These are phyloP conservation scores for Hermanozyma aechmeae DNA, from an alignment of 805 yeast genomes.

Conservation along the genomic window DNA sequence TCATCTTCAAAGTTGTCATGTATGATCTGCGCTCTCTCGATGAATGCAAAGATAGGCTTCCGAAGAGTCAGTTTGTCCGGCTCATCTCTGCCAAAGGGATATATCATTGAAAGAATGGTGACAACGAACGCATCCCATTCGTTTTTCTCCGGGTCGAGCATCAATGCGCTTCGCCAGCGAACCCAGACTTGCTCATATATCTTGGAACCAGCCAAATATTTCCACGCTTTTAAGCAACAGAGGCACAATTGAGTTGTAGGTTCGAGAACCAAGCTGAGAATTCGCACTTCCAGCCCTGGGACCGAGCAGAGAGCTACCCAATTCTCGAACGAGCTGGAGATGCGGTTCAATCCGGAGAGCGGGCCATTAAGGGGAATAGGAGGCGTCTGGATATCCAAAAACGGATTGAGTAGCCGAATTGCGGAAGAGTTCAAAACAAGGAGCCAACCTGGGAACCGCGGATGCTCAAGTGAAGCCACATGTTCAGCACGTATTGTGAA, in stretches of 20 bases:
- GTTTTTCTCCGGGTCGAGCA: slow-evolving; percentile 28
- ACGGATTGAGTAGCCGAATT: slow-evolving; percentile 45
- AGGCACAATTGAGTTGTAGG: slow-evolving; percentile 38
- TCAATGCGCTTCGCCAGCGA: slow-evolving; percentile 50
- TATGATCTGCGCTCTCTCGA: slow-evolving; percentile 15
- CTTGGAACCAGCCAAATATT: slow-evolving; percentile 47
- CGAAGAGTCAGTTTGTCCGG: slow-evolving; percentile 15
- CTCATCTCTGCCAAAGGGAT: slow-evolving; percentile 31
- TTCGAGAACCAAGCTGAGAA: slow-evolving; percentile 26
- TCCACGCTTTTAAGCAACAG: slow-evolving; percentile 40
- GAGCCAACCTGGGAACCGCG: slow-evolving; percentile 35
- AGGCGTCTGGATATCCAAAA: slow-evolving; percentile 38
- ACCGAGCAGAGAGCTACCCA: slow-evolving; percentile 14
- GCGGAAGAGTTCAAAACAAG: slow-evolving; percentile 27
- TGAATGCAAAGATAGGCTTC: too few species aligned
- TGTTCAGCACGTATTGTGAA: slow-evolving; percentile 11
- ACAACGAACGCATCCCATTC: slow-evolving; percentile 57
- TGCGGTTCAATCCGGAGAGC: slow-evolving; percentile 11
- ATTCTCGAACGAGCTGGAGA: slow-evolving; percentile 21
- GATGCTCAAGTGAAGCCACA: slow-evolving; percentile 22
- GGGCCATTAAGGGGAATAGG: slow-evolving; percentile 9
- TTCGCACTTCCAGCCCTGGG: slow-evolving; percentile 11
- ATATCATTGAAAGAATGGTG: slow-evolving; percentile 38
- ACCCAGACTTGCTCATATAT: slow-evolving; percentile 51
- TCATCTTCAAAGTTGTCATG: slow-evolving; percentile 17